Conservation (phyloP, 2,329 filamentous ascomycete genomes). For the Pochonia chlamydosporia region DNA sequence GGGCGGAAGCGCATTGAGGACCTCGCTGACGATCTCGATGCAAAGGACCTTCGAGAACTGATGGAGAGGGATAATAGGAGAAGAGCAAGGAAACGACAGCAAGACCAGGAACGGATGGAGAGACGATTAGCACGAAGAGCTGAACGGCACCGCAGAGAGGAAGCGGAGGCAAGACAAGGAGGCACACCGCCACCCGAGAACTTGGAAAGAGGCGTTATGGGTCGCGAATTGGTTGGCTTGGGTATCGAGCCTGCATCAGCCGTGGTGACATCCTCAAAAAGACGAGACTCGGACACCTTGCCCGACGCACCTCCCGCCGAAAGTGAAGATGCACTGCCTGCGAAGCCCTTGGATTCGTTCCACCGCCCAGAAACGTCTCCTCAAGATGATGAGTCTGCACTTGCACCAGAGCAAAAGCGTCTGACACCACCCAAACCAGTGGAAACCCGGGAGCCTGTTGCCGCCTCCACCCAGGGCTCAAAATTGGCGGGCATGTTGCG, state of each 20-base stretch:
- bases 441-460: slow-evolving; percentile 16
- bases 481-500: slow-evolving; percentile 34
- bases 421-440: not conserved
- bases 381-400: slow-evolving; percentile 4
- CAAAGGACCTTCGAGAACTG: slow-evolving; percentile 76
- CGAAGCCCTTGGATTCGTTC: slow-evolving; percentile 21
- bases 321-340: slow-evolving; percentile 12
- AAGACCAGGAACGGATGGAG: slow-evolving; percentile 62
- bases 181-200: slow-evolving; percentile 49
- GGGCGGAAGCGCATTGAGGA: slow-evolving; percentile 60
- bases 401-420: not conserved
- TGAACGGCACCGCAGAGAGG: slow-evolving; percentile 58
- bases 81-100: slow-evolving; percentile 64
- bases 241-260: slow-evolving; percentile 51
- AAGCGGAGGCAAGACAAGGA: slow-evolving; percentile 46
- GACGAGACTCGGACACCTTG: slow-evolving; percentile 22
- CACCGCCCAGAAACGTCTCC: slow-evolving; percentile 22
- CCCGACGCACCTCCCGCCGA: slow-evolving; percentile 19
- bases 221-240: slow-evolving; percentile 51
- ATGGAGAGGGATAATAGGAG: slow-evolving; percentile 85
- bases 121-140: slow-evolving; percentile 59
- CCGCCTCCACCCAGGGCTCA: slow-evolving; percentile 17
- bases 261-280: slow-evolving; percentile 50
- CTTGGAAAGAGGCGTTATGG: slow-evolving; percentile 54
- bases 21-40: slow-evolving; percentile 79